Percentiles rank a stretch among this genome's conserved stretches.
Conservation (phyloP, 1,284 basidiomycete species). For the Cutaneotrichosporon sp. region DNA sequence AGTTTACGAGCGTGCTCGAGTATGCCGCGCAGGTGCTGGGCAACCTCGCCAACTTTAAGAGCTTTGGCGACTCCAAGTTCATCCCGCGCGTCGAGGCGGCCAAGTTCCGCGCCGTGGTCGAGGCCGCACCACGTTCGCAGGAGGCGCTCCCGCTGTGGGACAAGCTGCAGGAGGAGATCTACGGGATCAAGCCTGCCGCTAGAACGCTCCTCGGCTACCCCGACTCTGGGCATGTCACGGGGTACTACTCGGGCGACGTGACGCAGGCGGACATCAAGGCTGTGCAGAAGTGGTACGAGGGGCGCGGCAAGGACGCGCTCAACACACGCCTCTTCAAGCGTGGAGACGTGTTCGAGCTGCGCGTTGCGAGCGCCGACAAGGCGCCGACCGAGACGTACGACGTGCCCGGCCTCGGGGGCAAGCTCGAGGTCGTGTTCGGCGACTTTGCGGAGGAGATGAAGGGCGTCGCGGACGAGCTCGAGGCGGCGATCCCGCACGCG, state of each 20-base stretch:
- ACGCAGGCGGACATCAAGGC: slow-evolving; percentile 26
- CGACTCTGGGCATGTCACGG: slow-evolving; percentile 24
- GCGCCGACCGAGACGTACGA: slow-evolving; percentile 9
- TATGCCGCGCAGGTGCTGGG: slow-evolving; percentile 22
- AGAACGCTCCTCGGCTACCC: slow-evolving; percentile 26
- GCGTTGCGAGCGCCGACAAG: slow-evolving; percentile 17
- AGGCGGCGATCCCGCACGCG: slow-evolving; percentile 67
- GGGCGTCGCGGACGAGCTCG: slow-evolving; percentile 17
- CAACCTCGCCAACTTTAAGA: slow-evolving; percentile 28
- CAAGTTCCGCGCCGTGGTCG: slow-evolving; percentile 18
- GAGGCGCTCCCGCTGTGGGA: slow-evolving; percentile 18
- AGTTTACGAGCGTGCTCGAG: slow-evolving; percentile 17
- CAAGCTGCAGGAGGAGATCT: slow-evolving; percentile 22
- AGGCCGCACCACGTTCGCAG: slow-evolving; percentile 7
- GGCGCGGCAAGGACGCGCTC: slow-evolving; percentile 17
- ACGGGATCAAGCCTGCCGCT: slow-evolving; percentile 12
- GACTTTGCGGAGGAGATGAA: slow-evolving; percentile 19
- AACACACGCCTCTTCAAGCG: slow-evolving; percentile 28
- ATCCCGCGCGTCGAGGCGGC: slow-evolving; percentile 18
- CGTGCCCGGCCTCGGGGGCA: slow-evolving; percentile 13
- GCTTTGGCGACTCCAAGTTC: slow-evolving; percentile 27
- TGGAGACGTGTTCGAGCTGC: slow-evolving; percentile 21
- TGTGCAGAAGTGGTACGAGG: slow-evolving; percentile 19
- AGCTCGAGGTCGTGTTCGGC: slow-evolving; percentile 20
- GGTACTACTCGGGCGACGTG: slow-evolving; percentile 21